Evolutionary conservation across 2,329 filamentous ascomycete species (phyloP).

Genomic region (Aspergillus tanneri): DNA sequence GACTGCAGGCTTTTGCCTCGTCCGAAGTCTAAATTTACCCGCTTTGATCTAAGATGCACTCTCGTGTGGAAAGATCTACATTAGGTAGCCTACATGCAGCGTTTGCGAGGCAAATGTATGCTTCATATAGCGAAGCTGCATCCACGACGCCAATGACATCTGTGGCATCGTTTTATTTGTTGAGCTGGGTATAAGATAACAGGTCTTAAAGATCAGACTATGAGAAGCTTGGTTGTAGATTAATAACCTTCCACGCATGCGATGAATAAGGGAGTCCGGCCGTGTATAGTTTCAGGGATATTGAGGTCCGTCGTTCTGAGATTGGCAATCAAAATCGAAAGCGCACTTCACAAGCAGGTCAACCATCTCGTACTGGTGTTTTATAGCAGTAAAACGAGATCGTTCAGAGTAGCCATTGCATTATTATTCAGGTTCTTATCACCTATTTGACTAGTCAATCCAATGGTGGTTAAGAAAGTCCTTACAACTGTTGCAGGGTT

Average conservation of each 20-base stretch:
- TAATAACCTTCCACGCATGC: slow-evolving; percentile 30
- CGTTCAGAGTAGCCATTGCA: background rate
- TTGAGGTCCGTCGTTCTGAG: slow-evolving; percentile 14
- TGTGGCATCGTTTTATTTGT: too few relatives aligned
- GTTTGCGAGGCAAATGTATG: too few relatives aligned
- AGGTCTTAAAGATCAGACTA: too few relatives aligned
- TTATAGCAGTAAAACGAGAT: slow-evolving; percentile 8
- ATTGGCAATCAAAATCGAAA: background rate
- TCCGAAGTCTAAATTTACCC: too few relatives aligned
- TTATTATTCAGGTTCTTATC: too few relatives aligned
- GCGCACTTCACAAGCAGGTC: background rate
- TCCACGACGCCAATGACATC: too few relatives aligned
- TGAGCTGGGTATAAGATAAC: too few relatives aligned
- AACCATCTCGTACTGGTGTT: slow-evolving; percentile 8
- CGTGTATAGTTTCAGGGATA: slow-evolving; percentile 19
- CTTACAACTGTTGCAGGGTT: slow-evolving; percentile 5
- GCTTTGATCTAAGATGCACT: too few relatives aligned
- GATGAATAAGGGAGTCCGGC: slow-evolving; percentile 38
- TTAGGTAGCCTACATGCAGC: too few relatives aligned
- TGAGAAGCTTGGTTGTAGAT: slow-evolving; percentile 24
- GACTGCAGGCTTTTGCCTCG: too few relatives aligned
- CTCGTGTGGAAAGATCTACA: too few relatives aligned
- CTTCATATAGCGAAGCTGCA: too few relatives aligned
- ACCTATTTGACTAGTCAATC: background rate
- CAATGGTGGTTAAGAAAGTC: background rate